Percentiles rank a stretch among this genome's conserved stretches.
phyloP scores from a whole-genome alignment of 768 basidiomycete species.

The Collybia sordida region DNA sequence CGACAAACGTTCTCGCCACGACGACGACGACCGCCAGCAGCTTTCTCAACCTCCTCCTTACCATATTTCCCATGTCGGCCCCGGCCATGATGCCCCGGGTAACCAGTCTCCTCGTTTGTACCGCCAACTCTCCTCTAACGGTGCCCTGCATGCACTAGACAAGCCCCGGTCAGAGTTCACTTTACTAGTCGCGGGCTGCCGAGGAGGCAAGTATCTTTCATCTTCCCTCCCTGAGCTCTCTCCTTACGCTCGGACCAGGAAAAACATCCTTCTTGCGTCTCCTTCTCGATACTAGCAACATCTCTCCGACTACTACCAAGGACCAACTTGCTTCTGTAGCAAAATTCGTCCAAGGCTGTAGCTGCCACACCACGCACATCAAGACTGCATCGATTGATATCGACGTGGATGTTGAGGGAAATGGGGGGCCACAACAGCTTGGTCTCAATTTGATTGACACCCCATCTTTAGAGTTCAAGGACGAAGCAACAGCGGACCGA shows the following conservation, averaged over 20 bases:
- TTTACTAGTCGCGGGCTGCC: conserved; percentile 79
- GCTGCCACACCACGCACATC: conserved; percentile 70
- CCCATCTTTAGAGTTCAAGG: conserved; percentile 74
- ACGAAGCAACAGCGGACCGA: conserved; percentile 64
- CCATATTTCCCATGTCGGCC: conserved; percentile 17
- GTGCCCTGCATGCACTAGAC: conserved; percentile 23
- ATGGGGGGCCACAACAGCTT: conserved; percentile 45
- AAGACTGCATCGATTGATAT: conserved; percentile 72
- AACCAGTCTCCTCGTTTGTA: conserved; percentile 18
- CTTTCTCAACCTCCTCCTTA: conserved; percentile 19
- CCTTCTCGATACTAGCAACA: conserved; percentile 75
- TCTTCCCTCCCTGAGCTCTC: conserved; percentile 11
- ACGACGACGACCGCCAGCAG: conserved; percentile 35
- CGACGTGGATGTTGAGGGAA: conserved; percentile 53
- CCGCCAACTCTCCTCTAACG: conserved; percentile 17
- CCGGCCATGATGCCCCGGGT: conserved; percentile 36
- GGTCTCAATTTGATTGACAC: conserved; percentile 79
- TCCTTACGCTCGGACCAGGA: conserved; percentile 47
- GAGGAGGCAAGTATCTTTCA: conserved; percentile 51
- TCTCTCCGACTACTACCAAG: conserved; percentile 60
- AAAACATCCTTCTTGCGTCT: conserved; percentile 88
- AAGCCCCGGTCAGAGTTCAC: conserved; percentile 46
- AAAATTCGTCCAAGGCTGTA: conserved; percentile 77
- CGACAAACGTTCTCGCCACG: conserved; percentile 50
- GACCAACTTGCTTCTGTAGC: conserved; percentile 81